Base-by-base conservation (phyloP, 2,329 filamentous ascomycete genomes). In the Zopfia rhizophila region DNA sequence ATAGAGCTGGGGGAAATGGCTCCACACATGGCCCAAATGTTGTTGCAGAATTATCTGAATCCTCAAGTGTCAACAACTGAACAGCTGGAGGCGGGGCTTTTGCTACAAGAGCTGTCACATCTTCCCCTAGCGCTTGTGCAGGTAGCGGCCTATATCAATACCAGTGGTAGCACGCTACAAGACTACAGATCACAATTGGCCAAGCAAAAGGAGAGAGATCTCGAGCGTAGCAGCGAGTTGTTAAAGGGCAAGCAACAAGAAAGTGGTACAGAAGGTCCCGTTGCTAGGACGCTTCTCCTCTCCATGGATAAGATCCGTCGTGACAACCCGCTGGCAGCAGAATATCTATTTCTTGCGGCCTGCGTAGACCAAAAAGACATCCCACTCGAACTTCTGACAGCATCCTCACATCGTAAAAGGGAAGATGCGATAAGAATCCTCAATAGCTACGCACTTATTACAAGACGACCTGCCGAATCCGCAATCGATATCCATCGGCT, bases 61-160 rank as follows among this genome's bases (percentile, higher is more conserved):
- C n/a, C n/a, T n/a, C n/a, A n/a, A n/a, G n/a, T n/a, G n/a, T n/a
- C n/a, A n/a, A n/a, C n/a, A n/a, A n/a, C n/a, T n/a, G n/a, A n/a
- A n/a, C n/a, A n/a, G n/a, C n/a, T n/a, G n/a, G n/a, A n/a, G n/a
- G n/a, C n/a, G n/a, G n/a, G n/a, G n/a, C n/a, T n/a, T 27, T 27
- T 27, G 24, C 24, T 27, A 8, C n/a, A 8, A 4, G 48, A 67
- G 25, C 68, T 77, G 7, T 60, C 54, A 1, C 68, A 59, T 42
- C 65, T 77, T 17, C 75, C 75, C 0, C 56, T 75, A 10, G 71
- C 69, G 14, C 74, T 74, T 16, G 60, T 56, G 1, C 68, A 77
- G 51, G 69, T 74, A 2, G 62, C 64, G 5, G 69, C 72, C 6
- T 77, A 72, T 28, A 57, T 77, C 19, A 70, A 66, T 12, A 22